Evolutionary conservation across 176 grass and related monocot genomes (phyloP), one percentile per base, ranked within the genome.

Genomic region (Poa annua): DNA sequence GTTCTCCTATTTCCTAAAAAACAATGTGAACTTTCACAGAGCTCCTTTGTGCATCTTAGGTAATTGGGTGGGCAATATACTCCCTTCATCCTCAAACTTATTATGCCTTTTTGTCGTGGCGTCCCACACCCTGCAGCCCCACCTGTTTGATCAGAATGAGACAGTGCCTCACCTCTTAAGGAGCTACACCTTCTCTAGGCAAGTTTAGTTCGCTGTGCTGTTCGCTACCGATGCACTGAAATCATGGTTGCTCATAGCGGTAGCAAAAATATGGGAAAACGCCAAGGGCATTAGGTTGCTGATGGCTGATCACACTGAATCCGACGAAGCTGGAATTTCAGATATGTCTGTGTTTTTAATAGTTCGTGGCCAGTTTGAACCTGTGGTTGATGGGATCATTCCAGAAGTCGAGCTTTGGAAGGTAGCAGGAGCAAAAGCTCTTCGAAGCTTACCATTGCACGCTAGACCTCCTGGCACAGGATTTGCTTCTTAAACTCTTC

Each of bases 41-140:
- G 57, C 32, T 62, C 16, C 26, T 66, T 60, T 47, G 10, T 73
- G 80, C 67, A 47, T 22, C 49, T 70, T 74, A 49, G 66, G 11
- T 57, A 57, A 82, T 82, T 71, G 36, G 7, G 72, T 82, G 52
- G 52, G 39, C 32, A 16, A 82, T 13, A 72, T 25, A 57, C 21
- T 82, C 22, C 57, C 36, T 25, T 82, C 10, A 60, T 71, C 36
- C 17, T 9, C 9, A 29, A 20, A 42, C 7, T 42, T 42, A 42
- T 82, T 47, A 20, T 72, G 22, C 14, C 9, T 60, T 60, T 22
- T 2, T 11, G 24, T 13, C 9, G 22, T 61, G 59, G 59, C 12
- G 1, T 29, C 24, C 24, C 24, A 29, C 24, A 13, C 59, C 59
- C 25, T 61, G 22, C 12, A 12, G 12, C 59, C 59, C 59, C 6